Evolutionary conservation across 78 protist genomes (phyloP).

Genomic region (Protostelium mycophagum): DNA sequence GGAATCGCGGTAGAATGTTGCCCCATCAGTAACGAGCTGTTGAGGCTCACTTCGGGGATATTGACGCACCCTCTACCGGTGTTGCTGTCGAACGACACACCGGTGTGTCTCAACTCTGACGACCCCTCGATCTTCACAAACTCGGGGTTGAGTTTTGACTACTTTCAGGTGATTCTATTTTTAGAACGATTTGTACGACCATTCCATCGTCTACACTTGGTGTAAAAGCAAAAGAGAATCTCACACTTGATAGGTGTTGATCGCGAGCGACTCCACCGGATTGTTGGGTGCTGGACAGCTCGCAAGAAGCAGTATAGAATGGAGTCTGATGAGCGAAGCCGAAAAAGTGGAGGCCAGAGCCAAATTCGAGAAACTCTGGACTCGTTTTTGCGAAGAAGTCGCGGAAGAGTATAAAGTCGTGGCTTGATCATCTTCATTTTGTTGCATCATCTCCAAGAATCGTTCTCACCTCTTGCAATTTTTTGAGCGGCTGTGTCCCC

Average conservation of each 20-base stretch:
- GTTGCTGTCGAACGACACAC: slow-evolving; percentile 31
- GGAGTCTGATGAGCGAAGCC: not conserved
- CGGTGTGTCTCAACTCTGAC: slow-evolving; percentile 40
- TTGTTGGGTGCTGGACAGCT: not conserved
- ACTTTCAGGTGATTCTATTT: slow-evolving; percentile 13
- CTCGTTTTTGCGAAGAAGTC: not conserved
- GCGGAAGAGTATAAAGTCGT: not conserved
- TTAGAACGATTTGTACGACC: too few species aligned
- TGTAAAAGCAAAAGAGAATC: too few species aligned
- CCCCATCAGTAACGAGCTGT: slow-evolving; percentile 71
- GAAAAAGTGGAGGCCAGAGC: not conserved
- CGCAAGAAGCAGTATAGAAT: not conserved
- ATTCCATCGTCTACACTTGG: too few species aligned
- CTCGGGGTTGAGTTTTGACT: slow-evolving; percentile 32
- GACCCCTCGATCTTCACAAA: slow-evolving; percentile 52
- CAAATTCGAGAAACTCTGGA: not conserved
- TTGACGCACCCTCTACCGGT: slow-evolving; percentile 53
- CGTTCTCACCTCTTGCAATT: too few species aligned
- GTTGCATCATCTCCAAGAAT: too few species aligned
- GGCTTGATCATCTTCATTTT: too few species aligned
- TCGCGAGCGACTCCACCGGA: not conserved
- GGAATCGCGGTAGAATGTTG: slow-evolving; percentile 63
- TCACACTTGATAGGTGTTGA: not conserved
- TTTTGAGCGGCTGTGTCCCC: too few species aligned
- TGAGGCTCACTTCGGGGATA: slow-evolving; percentile 40